These are phyloP conservation scores for Sarocladium oryzae DNA, from an alignment of 2,329 filamentous ascomycete genomes.

Conservation along the genomic window DNA sequence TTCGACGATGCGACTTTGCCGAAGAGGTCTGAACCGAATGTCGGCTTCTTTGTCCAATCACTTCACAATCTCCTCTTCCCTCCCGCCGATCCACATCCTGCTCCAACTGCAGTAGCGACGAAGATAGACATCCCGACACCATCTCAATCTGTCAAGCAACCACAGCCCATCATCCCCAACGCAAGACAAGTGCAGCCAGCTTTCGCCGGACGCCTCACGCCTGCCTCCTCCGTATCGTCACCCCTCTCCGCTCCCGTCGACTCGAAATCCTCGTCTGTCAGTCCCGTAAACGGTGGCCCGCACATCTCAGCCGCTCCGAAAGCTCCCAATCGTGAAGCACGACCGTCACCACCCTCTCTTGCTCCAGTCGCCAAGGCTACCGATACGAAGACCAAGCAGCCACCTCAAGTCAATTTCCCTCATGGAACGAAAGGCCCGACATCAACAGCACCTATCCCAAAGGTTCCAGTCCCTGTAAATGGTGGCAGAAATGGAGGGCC, in stretches of 20 bases:
- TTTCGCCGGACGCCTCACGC: neutral
- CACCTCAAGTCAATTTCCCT: conserved; percentile 26
- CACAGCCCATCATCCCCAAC: neutral
- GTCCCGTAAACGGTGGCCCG: neutral
- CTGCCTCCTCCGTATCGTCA: neutral
- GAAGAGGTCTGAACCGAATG: neutral
- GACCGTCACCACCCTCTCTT: neutral
- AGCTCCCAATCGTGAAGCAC: neutral
- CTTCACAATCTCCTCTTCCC: conserved; percentile 3
- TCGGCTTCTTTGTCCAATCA: conserved; percentile 6
- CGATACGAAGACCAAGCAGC: conserved; percentile 8
- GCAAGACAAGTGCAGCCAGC: neutral
- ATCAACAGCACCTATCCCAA: neutral
- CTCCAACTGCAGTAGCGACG: conserved; percentile 2
- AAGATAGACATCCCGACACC: neutral
- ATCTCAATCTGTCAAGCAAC: conserved; percentile 1
- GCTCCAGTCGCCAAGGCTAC: neutral
- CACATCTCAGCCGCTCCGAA: neutral
- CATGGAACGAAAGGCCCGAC: conserved; percentile 24
- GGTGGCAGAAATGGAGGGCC: conserved; percentile 1
- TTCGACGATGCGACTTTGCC: conserved; percentile 7
- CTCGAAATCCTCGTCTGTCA: conserved; percentile 5
- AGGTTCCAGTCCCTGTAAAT: neutral
- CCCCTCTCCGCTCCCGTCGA: neutral
- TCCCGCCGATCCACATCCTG: neutral